Evolutionary conservation across 2,329 filamentous ascomycete species (phyloP), one percentile per base, ranked within the genome.

Genomic region (Fusarium haematococcum): DNA sequence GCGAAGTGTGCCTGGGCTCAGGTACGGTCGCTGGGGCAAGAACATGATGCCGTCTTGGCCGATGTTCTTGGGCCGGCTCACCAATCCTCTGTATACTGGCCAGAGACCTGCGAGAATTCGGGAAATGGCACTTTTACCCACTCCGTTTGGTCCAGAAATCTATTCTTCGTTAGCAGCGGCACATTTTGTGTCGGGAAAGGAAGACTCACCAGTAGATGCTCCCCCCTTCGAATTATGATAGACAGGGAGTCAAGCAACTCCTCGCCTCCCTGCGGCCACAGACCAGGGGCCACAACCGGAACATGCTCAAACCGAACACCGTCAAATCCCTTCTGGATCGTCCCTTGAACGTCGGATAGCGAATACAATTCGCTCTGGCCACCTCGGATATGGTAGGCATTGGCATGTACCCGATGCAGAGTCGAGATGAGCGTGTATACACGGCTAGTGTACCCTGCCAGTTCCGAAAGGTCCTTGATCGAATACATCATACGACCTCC

Each of bases 401-500:
- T 90, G 59, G 97, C 95, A 79, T 99, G 95, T 2, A 97, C 95
- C 35, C 97, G 92, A 80, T 99, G 97, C 30, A 99, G 89, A 0
- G 97, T 98, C 52, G 95, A 96, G 79, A 99, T 97, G 45, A 99
- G 88, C 13, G 95, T 97, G 85, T 98, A 99, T 14, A 99, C 95
- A 52, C 97, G 92, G 68, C 95, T 98, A 1, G 97, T 99, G 85
- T 98, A 97, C 25, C 97, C 97, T 6, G 97, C 97, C 37, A 99
- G 88, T 81, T 99, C 97, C 2, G 95, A 95, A 39, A 99, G 90
- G 80, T 99, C 97, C 84, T 99, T 99, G 87, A 99, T 97, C 71
- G 94, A 97, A 86, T 99, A 99, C 97, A 99, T 99, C 95, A 99
- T 98, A 56, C 97, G 91, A 30, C 96, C 96, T 68, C 97, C 97